These are phyloP conservation scores for Capsaspora owczarzaki DNA, from an alignment of 78 protist species.

Conservation along the genomic window DNA sequence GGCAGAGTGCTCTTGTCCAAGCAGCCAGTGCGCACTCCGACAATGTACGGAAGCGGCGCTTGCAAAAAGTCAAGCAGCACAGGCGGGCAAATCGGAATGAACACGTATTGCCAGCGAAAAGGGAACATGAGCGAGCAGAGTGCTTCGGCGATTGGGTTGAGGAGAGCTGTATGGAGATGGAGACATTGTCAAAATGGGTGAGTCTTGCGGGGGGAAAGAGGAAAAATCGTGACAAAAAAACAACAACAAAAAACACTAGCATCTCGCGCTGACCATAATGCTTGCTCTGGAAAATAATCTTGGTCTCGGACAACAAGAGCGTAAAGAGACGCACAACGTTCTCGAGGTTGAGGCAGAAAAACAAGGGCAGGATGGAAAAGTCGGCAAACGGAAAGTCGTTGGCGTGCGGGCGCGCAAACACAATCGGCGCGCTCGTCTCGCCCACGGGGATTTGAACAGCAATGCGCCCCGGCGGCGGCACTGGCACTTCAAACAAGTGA, in stretches of 20 bases:
- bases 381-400: constrained; percentile 27
- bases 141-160: constrained; percentile 11
- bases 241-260: too few relatives aligned
- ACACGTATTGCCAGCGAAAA: constrained; percentile 30
- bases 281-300: constrained; percentile 9
- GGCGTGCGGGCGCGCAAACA: constrained; percentile 12
- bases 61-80: constrained; percentile 17
- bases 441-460: neutral
- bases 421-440: neutral
- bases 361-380: constrained; percentile 21
- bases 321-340: constrained; percentile 7
- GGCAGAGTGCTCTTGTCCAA: neutral
- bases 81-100: constrained; percentile 28
- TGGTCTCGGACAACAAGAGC: constrained; percentile 7
- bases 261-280: neutral
- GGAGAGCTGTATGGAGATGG: constrained; percentile 12
- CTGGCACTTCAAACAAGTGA: constrained; percentile 7
- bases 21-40: constrained; percentile 13
- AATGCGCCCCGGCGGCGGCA: constrained; percentile 29
- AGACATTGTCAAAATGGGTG: too few relatives aligned
- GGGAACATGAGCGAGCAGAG: constrained; percentile 15
- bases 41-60: constrained; percentile 41
- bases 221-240: neutral
- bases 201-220: too few relatives aligned
- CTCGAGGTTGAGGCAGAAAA: constrained; percentile 5